Conservation (phyloP, 2,329 filamentous ascomycete species). For the Ilyonectria robusta region DNA sequence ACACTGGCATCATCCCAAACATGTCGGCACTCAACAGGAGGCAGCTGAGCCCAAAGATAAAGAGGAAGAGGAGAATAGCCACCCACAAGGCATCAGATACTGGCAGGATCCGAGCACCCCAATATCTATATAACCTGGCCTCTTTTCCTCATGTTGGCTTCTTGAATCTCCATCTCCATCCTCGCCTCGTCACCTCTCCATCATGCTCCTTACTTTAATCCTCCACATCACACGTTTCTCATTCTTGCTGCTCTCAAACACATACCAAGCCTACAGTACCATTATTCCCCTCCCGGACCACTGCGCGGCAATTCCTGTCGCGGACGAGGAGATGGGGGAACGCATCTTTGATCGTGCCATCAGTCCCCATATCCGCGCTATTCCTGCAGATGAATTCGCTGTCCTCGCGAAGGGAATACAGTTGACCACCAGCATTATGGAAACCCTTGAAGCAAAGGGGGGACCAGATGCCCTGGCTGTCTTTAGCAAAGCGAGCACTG, state of each 20-base stretch:
- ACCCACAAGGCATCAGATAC: too few species aligned
- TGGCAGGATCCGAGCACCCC: too few species aligned
- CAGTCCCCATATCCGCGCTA: not conserved
- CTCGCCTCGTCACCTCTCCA: not conserved
- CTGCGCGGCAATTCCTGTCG: not conserved
- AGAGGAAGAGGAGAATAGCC: too few species aligned
- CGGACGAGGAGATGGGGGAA: not conserved
- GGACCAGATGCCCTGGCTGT: not conserved
- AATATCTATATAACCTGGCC: not conserved
- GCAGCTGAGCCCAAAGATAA: not conserved
- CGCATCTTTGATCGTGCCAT: not conserved
- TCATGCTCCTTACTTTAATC: not conserved
- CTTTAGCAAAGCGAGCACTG: not conserved
- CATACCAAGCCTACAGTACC: not conserved
- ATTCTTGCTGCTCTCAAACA: not conserved
- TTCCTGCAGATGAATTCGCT: not conserved
- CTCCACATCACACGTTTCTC: not conserved
- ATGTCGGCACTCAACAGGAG: not conserved
- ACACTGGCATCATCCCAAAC: not conserved
- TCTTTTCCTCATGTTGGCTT: not conserved
- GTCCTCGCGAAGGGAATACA: not conserved
- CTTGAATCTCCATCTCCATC: not conserved
- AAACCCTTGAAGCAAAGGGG: not conserved
- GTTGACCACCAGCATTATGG: not conserved
- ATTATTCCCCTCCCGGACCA: not conserved